phyloP scores from a whole-genome alignment of 352 stramenopile species.

The Nothophytophthora sp. region DNA sequence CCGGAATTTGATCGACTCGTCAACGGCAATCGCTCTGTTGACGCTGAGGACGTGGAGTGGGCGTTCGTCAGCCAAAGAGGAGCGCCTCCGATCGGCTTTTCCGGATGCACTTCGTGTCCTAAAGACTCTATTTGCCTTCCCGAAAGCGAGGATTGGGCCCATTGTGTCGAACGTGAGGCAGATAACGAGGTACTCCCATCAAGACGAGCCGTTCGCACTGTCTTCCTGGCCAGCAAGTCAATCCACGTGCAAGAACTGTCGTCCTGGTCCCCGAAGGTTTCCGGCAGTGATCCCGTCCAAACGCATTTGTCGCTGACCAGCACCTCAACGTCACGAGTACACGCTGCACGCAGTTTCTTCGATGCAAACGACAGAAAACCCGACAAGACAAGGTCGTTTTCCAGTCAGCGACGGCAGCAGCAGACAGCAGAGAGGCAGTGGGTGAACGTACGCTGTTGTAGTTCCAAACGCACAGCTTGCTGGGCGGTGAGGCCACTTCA shows the following conservation, averaged over 20 bases:
- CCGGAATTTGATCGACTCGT: constrained; percentile 6
- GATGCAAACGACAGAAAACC: background rate
- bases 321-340: constrained; percentile 67
- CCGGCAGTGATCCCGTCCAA: constrained; percentile 74
- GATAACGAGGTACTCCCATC: constrained; percentile 2
- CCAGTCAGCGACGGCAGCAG: background rate
- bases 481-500: constrained; percentile 35
- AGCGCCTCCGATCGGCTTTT: constrained; percentile 9
- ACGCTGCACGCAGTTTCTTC: constrained; percentile 47
- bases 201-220: constrained; percentile 20
- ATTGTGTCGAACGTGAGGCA: background rate
- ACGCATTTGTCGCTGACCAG: constrained; percentile 58
- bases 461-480: constrained; percentile 83
- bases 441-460: constrained; percentile 79
- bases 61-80: constrained; percentile 20
- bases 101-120: background rate
- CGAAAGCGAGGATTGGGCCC: constrained; percentile 3
- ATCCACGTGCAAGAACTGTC: constrained; percentile 76
- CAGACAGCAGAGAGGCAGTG: background rate
- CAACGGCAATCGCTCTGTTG: constrained; percentile 2
- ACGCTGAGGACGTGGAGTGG: background rate
- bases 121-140: background rate
- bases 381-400: too few species aligned
- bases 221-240: constrained; percentile 49
- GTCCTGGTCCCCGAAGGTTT: constrained; percentile 69